Conservation (phyloP, 306 rosid species). For the Cicer yamashitae region DNA sequence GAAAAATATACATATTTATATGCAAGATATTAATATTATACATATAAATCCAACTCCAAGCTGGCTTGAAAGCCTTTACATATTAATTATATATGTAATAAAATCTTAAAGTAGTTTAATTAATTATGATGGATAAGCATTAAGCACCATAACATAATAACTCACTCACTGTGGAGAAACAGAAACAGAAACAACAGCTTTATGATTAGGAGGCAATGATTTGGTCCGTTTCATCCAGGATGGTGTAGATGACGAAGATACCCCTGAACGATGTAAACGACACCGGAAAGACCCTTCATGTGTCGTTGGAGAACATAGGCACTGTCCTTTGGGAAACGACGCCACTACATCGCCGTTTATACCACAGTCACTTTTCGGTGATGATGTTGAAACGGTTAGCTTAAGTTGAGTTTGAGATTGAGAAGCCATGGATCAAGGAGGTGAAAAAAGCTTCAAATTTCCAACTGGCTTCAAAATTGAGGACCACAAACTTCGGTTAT, state of each 20-base stretch:
- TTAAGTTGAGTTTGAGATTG: slow-evolving; percentile 33
- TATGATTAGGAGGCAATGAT: slow-evolving; percentile 57
- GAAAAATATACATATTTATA: background rate
- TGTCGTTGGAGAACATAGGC: slow-evolving; percentile 89
- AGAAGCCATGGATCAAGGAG: slow-evolving; percentile 61
- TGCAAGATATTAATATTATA: background rate
- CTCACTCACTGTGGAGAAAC: slow-evolving; percentile 32
- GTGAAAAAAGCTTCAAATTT: background rate
- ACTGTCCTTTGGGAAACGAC: slow-evolving; percentile 69
- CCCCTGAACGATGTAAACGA: slow-evolving; percentile 66
- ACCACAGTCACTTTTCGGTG: slow-evolving; percentile 51
- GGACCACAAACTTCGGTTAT: slow-evolving; percentile 21
- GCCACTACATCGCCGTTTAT: slow-evolving; percentile 33
- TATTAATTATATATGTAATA: background rate
- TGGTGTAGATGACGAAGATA: slow-evolving; percentile 65
- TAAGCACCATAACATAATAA: background rate
- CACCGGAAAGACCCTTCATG: slow-evolving; percentile 95
- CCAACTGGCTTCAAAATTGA: background rate
- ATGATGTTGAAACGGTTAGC: slow-evolving; percentile 54
- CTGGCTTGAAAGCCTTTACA: background rate
- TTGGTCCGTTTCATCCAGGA: slow-evolving; percentile 69
- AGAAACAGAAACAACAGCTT: slow-evolving; percentile 34
- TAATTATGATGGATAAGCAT: background rate
- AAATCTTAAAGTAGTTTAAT: slow-evolving; percentile 2
- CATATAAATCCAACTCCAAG: background rate